Evolutionary conservation across 2,329 filamentous ascomycete species (phyloP).

Genomic region (Trichophyton benhamiae): DNA sequence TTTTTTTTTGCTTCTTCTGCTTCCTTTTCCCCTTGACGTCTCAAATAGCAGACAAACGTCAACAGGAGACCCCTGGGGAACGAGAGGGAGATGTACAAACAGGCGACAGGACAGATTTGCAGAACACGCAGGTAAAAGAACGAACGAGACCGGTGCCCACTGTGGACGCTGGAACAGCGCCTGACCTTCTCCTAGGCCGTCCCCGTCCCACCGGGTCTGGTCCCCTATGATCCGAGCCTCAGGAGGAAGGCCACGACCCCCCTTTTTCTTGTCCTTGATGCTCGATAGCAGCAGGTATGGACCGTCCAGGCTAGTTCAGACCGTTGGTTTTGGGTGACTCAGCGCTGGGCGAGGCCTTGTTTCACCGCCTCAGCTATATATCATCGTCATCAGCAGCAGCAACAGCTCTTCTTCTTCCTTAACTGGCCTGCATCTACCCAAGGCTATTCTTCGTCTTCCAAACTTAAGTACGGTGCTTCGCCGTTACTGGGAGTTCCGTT

Average conservation of each 20-base stretch:
- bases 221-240: constrained; percentile 1
- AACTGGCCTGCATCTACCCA: neutral
- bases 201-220: neutral
- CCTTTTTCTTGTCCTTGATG: neutral
- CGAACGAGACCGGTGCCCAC: neutral
- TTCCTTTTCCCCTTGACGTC: neutral
- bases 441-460: neutral
- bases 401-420: neutral
- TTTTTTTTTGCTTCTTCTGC: neutral
- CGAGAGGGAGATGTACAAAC: neutral
- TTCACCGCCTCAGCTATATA: neutral
- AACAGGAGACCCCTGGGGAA: neutral
- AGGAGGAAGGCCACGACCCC: neutral
- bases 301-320: neutral
- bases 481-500: neutral
- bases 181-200: neutral
- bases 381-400: neutral
- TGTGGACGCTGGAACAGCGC: neutral
- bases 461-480: neutral
- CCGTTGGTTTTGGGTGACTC: neutral
- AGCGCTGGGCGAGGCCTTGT: constrained; percentile 3
- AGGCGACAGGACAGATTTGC: neutral
- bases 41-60: neutral
- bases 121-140: neutral
- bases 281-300: neutral